These are phyloP conservation scores for Orbilia brochopaga DNA, from an alignment of 2,329 filamentous ascomycete genomes.

Conservation along the genomic window DNA sequence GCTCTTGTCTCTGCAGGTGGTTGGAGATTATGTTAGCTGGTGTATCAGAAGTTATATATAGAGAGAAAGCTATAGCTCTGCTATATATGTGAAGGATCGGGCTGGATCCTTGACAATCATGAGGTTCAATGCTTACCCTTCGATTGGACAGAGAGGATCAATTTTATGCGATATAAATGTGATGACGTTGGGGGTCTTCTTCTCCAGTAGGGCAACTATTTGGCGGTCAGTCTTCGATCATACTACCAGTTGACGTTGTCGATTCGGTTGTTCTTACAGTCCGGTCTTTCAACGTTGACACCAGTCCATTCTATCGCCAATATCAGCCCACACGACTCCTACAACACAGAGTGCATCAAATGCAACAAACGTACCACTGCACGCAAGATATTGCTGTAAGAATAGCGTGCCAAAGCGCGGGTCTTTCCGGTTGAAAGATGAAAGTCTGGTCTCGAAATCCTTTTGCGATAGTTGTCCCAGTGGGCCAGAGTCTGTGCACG, in stretches of 20 bases:
- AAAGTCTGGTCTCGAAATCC: slow-evolving; percentile 32
- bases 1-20: slow-evolving; percentile 19
- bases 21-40: not conserved
- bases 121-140: slow-evolving; percentile 18
- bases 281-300: slow-evolving; percentile 33
- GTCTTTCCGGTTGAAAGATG: slow-evolving; percentile 33
- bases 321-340: not conserved
- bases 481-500: slow-evolving; percentile 37
- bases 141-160: slow-evolving; percentile 30
- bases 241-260: not conserved
- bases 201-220: slow-evolving; percentile 16
- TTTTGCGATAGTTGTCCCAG: slow-evolving; percentile 27
- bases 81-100: too few relatives aligned
- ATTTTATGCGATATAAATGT: slow-evolving; percentile 37
- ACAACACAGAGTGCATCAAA: slow-evolving; percentile 24
- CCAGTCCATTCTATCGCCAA: slow-evolving; percentile 35
- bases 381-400: slow-evolving; percentile 39
- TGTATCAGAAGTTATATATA: slow-evolving; percentile 1
- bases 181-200: slow-evolving; percentile 32
- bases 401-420: slow-evolving; percentile 38
- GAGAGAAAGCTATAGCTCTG: not conserved
- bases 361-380: slow-evolving; percentile 40
- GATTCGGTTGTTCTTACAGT: slow-evolving; percentile 21
- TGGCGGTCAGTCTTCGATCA: not conserved
- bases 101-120: not conserved